phyloP scores from a whole-genome alignment of 2,329 filamentous ascomycete genomes.

The Mycocentrospora acerina region DNA sequence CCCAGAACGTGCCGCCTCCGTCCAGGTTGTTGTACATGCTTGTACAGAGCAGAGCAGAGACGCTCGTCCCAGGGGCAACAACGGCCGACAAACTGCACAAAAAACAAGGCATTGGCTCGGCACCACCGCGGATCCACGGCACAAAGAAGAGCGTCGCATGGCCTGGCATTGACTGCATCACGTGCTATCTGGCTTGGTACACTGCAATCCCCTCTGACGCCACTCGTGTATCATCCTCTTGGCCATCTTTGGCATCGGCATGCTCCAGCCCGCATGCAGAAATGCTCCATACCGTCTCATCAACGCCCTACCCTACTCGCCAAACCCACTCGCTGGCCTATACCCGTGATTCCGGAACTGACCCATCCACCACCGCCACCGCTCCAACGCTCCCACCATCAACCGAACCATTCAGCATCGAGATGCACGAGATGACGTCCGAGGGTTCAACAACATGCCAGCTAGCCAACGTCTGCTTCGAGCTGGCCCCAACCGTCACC shows the following conservation, averaged over 20 bases:
- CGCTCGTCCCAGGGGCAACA: constrained; percentile 17
- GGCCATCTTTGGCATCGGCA: constrained; percentile 9
- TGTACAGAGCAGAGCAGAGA: too few species aligned
- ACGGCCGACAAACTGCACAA: constrained; percentile 2
- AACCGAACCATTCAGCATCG: constrained; percentile 55
- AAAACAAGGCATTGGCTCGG: not conserved
- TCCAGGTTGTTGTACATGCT: too few species aligned
- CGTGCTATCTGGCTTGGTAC: too few species aligned
- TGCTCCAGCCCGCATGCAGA: constrained; percentile 20
- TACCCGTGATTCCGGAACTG: constrained; percentile 37
- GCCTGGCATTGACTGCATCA: too few species aligned
- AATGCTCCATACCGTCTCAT: constrained; percentile 14
- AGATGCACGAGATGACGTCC: constrained; percentile 74
- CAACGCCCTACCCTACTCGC: constrained; percentile 3
- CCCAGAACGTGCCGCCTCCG: constrained; percentile 7
- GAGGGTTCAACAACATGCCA: constrained; percentile 88
- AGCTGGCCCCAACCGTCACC: constrained; percentile 87
- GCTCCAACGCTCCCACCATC: constrained; percentile 45
- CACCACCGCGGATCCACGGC: too few species aligned
- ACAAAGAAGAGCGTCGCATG: too few species aligned
- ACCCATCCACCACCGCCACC: constrained; percentile 44
- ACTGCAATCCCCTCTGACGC: not conserved
- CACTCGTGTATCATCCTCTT: constrained; percentile 4
- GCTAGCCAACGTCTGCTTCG: constrained; percentile 84
- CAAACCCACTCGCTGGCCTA: constrained; percentile 9